Percentiles rank a stretch among this genome's conserved stretches.
phyloP scores from a whole-genome alignment of 768 basidiomycete genomes.

The Mycena amicta region DNA sequence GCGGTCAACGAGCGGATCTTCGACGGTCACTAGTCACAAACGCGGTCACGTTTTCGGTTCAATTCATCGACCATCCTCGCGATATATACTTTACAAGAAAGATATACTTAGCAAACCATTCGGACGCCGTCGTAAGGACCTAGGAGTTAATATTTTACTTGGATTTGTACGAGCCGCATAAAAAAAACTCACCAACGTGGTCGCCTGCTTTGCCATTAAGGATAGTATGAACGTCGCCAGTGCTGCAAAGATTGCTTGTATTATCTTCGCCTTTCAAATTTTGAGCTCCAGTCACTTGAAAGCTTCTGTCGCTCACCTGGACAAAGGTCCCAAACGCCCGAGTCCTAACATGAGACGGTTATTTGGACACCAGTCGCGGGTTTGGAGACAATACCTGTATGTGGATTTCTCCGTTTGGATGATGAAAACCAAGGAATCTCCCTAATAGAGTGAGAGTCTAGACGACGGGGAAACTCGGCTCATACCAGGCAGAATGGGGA shows the following conservation, averaged over 20 bases:
- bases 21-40: too few relatives aligned
- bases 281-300: not conserved
- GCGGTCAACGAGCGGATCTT: too few relatives aligned
- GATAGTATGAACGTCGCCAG: not conserved
- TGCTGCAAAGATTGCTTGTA: not conserved
- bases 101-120: too few relatives aligned
- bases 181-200: not conserved
- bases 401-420: conserved; percentile 45
- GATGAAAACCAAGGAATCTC: conserved; percentile 41
- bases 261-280: not conserved
- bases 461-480: too few relatives aligned
- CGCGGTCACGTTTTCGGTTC: too few relatives aligned
- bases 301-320: conserved; percentile 20
- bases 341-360: too few relatives aligned
- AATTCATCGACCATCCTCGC: too few relatives aligned
- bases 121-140: too few relatives aligned
- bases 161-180: too few relatives aligned
- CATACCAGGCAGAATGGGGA: conserved; percentile 37
- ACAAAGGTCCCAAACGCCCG: conserved; percentile 31
- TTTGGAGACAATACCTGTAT: conserved; percentile 26
- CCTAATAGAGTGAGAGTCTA: conserved; percentile 6
- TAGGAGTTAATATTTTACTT: too few relatives aligned
- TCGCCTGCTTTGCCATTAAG: not conserved
- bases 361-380: too few relatives aligned
- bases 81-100: too few relatives aligned